phyloP scores from a whole-genome alignment of 1,284 basidiomycete genomes.

The Ustilago curta region DNA sequence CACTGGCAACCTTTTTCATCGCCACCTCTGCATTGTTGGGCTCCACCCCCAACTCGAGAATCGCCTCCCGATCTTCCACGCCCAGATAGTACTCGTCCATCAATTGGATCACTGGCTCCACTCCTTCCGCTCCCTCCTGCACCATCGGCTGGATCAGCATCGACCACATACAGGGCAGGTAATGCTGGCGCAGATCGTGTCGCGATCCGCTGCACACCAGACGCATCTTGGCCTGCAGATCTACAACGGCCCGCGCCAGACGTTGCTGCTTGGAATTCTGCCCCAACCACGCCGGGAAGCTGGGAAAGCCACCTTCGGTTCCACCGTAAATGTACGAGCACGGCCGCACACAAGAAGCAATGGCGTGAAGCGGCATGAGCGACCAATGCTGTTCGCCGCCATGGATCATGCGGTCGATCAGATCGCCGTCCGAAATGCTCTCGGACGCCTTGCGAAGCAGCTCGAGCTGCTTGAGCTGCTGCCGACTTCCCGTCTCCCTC shows the following conservation, averaged over 20 bases:
- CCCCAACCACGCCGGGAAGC: conserved; percentile 76
- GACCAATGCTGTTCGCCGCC: conserved; percentile 90
- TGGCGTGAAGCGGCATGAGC: conserved; percentile 91
- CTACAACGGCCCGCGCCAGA: conserved; percentile 82
- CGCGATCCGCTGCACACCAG: conserved; percentile 89
- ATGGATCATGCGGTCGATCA: conserved; percentile 94
- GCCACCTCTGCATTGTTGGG: conserved; percentile 77
- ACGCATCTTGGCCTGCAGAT: conserved; percentile 95
- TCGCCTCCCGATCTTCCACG: conserved; percentile 94
- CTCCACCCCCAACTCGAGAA: conserved; percentile 91
- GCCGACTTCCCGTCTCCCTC: conserved; percentile 53
- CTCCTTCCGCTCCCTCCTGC: conserved; percentile 73
- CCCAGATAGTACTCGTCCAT: conserved; percentile 96
- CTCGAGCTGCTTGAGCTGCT: conserved; percentile 78
- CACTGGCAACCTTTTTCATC: conserved; percentile 83
- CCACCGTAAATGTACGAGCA: conserved; percentile 59
- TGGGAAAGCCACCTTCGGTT: conserved; percentile 54
- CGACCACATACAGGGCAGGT: conserved; percentile 85
- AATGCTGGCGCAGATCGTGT: conserved; percentile 87
- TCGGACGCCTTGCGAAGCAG: conserved; percentile 81
- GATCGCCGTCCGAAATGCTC: conserved; percentile 92
- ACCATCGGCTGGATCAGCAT: conserved; percentile 83
- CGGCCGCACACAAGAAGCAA: conserved; percentile 83
- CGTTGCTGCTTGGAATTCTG: conserved; percentile 94
- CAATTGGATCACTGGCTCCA: conserved; percentile 82